Evolutionary conservation across 805 yeast genomes (phyloP), one percentile per base, ranked within the genome.

Genomic region (Ogataea salicorniae): DNA sequence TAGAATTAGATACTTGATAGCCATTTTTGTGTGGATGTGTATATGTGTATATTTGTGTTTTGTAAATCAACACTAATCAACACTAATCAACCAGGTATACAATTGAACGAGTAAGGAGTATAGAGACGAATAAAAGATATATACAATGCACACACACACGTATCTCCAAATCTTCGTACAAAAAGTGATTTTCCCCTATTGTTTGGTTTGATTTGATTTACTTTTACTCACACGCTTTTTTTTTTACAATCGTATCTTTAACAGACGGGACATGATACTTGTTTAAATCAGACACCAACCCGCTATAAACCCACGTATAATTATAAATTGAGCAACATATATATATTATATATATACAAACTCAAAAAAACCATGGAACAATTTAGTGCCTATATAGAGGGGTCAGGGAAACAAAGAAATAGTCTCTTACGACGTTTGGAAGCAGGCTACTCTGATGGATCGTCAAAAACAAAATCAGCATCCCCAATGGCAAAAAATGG

Each of bases 1-100:
- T 45, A 94, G 71, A 42, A 95, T 74, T 46, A 92, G 60, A 65
- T 86, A 95, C 56, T 85, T 85, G 49, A 94, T 77, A 11, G 85
- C 83, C 95, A 87, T 87, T 17, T 11, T 16, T 39, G 11, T 39
- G 20, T n/a, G 14, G 16, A 17, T 36, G 2, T 17, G 13, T 5
- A 2, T 36, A 16, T 36, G 18, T 36, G 20, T 36, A 16, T 36
- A 11, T n/a, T 16, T 17, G 20, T 34, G 5, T 31, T 18, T 7
- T 13, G 5, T 34, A 17, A 26, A 11, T 4, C 11, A 26, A 26
- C 29, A 26, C 7, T 8, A 26, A 11, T 4, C 11, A 26, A 26
- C 29, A 26, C 7, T 8, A 26, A 26, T 20, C 9, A 26, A 11
- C 31, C 31, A 26, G 3, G 31, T 26, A 26, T 26, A 26, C 13